phyloP scores from a whole-genome alignment of 176 grass and related monocot species.

The Avena atlantica region DNA sequence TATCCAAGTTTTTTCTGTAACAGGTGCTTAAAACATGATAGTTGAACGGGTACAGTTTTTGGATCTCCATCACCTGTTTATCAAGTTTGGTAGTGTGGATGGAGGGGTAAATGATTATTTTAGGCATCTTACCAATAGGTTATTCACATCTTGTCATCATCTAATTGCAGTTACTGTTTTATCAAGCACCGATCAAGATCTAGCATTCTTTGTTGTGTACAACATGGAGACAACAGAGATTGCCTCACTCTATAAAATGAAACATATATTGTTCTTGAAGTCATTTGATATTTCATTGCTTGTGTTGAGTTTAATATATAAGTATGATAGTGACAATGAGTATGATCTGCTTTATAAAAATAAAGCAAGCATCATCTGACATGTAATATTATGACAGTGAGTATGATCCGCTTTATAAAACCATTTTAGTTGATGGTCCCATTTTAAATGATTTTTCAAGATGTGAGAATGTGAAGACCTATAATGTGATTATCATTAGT shows the following conservation, averaged over 20 bases:
- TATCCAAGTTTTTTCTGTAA: slow-evolving; percentile 39
- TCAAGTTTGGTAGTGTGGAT: slow-evolving; percentile 98
- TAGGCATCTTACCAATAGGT: slow-evolving; percentile 9
- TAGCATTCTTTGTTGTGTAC: slow-evolving; percentile 95
- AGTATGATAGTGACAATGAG: neutral
- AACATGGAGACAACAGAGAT: slow-evolving; percentile 99
- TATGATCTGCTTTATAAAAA: slow-evolving; percentile 31
- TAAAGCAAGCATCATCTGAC: slow-evolving; percentile 75
- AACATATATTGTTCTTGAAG: neutral
- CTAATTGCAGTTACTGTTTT: slow-evolving; percentile 12
- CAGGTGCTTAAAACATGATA: slow-evolving; percentile 58
- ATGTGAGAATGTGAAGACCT: neutral
- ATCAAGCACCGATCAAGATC: slow-evolving; percentile 65
- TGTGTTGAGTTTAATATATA: slow-evolving; percentile 33
- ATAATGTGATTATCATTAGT: neutral
- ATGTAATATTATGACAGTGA: slow-evolving; percentile 51
- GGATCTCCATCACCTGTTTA: slow-evolving; percentile 90
- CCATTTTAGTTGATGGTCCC: neutral
- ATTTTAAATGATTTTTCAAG: neutral
- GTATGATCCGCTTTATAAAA: slow-evolving; percentile 10
- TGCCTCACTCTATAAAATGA: slow-evolving; percentile 68
- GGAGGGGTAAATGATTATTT: slow-evolving; percentile 66
- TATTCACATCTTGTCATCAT: slow-evolving; percentile 38
- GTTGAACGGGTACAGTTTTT: slow-evolving; percentile 93
- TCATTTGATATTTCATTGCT: neutral